Conservation (phyloP, 768 basidiomycete species). For the Mycena rosella region DNA sequence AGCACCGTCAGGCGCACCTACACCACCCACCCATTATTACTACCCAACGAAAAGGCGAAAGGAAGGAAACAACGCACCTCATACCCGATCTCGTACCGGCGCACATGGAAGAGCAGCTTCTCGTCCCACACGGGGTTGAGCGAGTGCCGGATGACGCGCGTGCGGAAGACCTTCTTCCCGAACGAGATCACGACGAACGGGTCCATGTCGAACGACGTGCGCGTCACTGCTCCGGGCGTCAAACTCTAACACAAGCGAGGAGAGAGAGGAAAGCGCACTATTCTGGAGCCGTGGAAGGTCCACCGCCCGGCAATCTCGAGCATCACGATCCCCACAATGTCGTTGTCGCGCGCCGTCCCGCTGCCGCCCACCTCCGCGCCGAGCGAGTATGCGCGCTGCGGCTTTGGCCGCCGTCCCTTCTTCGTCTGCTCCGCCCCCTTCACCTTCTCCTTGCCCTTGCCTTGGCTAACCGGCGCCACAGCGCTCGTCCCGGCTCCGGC, state of each 20-base stretch:
- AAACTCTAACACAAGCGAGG: constrained; percentile 5
- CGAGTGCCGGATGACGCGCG: constrained; percentile 87
- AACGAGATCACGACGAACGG: constrained; percentile 97
- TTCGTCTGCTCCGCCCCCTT: constrained; percentile 37
- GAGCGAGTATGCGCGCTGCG: constrained; percentile 48
- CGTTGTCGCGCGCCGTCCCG: constrained; percentile 66
- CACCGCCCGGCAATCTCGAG: constrained; percentile 88
- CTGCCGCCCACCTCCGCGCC: constrained; percentile 61
- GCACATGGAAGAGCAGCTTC: constrained; percentile 95
- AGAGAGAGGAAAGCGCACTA: constrained; percentile 63
- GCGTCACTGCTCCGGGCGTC: constrained; percentile 68
- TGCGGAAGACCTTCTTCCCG: constrained; percentile 97
- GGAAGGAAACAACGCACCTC: constrained; percentile 29
- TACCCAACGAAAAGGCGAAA: too few relatives aligned
- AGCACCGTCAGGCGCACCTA: constrained; percentile 85
- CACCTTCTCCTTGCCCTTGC: constrained; percentile 40
- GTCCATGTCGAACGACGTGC: constrained; percentile 96
- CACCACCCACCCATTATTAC: constrained; percentile 19
- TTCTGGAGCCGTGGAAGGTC: constrained; percentile 91
- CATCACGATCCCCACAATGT: constrained; percentile 95
- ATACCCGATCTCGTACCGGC: constrained; percentile 82
- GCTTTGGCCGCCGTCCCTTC: constrained; percentile 46
- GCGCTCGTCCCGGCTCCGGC: too few relatives aligned
- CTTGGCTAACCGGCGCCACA: too few relatives aligned
- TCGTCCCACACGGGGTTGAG: constrained; percentile 93